Percentiles rank a stretch among this genome's conserved stretches.
phyloP scores from a whole-genome alignment of 345 rosid genomes.

The Balakata baccata region DNA sequence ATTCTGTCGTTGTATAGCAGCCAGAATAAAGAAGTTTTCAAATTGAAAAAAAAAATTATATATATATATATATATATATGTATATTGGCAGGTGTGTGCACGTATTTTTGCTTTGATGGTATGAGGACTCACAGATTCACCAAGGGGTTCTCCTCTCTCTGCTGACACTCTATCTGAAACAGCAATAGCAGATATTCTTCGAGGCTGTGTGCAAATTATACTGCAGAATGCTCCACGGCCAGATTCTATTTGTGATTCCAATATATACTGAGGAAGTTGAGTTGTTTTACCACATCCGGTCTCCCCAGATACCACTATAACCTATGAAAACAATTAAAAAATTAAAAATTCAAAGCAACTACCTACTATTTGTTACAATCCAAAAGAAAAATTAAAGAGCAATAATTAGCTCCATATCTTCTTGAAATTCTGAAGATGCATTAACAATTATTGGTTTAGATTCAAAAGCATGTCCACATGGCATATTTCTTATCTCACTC shows the following conservation, averaged over 20 bases:
- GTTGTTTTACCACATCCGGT: conserved; percentile 99
- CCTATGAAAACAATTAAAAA: conserved; percentile 40
- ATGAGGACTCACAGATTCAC: conserved; percentile 70
- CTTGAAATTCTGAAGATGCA: no score
- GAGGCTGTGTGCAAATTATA: conserved; percentile 96
- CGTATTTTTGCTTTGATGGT: conserved; percentile 14
- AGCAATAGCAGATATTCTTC: conserved; percentile 97
- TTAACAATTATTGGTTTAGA: no score
- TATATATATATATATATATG: neutral
- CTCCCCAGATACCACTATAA: conserved; percentile 94
- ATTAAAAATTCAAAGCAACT: no score
- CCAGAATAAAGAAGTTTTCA: conserved; percentile 38
- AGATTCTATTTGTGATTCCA: conserved; percentile 96
- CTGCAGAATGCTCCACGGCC: conserved; percentile 98
- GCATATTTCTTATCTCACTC: no score
- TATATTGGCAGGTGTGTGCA: conserved; percentile 4
- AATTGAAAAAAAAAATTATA: conserved; percentile 17
- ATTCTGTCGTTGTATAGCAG: conserved; percentile 48
- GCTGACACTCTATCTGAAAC: conserved; percentile 93
- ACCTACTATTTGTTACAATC: no score
- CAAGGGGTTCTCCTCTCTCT: conserved; percentile 98
- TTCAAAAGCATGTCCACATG: no score
- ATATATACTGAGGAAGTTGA: conserved; percentile 91
- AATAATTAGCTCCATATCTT: no score
- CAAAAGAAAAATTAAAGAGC: no score